Evolutionary conservation across 2,329 filamentous ascomycete genomes (phyloP).

Genomic region (Aureobasidium subglaciale): DNA sequence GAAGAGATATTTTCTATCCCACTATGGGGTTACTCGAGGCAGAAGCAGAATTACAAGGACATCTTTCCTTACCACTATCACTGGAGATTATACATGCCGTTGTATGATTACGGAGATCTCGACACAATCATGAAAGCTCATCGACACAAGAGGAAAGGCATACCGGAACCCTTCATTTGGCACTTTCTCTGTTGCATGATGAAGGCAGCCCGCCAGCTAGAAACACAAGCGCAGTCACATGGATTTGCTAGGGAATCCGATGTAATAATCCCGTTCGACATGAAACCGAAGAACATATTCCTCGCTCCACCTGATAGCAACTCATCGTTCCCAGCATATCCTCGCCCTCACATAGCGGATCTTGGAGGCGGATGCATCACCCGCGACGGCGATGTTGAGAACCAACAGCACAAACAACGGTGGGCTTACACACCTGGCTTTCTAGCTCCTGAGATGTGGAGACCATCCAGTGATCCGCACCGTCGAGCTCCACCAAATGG

Average conservation of each 20-base stretch:
- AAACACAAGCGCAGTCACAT: neutral
- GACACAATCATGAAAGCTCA: neutral
- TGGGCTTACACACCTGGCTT: neutral
- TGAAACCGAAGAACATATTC: neutral
- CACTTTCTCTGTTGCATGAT: neutral
- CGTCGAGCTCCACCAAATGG: too few species aligned
- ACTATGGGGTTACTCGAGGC: neutral
- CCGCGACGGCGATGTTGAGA: neutral
- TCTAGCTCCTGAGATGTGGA: neutral
- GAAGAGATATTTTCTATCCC: neutral
- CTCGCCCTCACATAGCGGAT: neutral
- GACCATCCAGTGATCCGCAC: neutral
- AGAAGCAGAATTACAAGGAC: neutral
- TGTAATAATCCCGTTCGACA: neutral
- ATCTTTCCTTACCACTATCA: neutral
- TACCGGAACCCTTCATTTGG: conserved; percentile 4
- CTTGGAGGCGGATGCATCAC: neutral
- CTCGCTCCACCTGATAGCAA: neutral
- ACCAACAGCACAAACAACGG: neutral
- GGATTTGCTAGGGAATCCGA: neutral
- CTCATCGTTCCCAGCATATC: neutral
- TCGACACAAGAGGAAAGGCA: neutral
- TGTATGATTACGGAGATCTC: neutral
- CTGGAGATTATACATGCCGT: neutral
- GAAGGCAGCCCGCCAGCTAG: neutral